Percentiles rank a stretch among this genome's conserved stretches.
Conservation (phyloP, 2,329 filamentous ascomycete genomes). For the Boeremia lycopersici region DNA sequence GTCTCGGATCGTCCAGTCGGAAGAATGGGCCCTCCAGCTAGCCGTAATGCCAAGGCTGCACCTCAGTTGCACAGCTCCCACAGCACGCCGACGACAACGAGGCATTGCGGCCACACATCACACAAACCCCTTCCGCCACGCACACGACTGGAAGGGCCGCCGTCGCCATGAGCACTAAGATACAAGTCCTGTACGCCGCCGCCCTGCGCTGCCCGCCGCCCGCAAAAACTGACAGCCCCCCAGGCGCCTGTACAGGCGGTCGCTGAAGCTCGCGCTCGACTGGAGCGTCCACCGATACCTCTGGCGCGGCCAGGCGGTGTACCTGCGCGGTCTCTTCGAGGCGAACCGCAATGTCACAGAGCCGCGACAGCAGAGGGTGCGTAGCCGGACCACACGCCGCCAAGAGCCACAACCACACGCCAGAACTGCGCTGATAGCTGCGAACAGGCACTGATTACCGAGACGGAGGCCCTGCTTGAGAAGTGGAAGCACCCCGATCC, state of each 20-base stretch:
- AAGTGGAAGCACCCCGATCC: constrained; percentile 99
- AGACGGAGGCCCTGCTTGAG: constrained; percentile 86
- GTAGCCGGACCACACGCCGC: constrained; percentile 26
- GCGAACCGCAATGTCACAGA: constrained; percentile 86
- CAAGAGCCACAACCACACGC: neutral
- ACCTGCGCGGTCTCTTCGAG: constrained; percentile 94
- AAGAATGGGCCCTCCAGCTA: constrained; percentile 28
- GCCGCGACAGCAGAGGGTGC: constrained; percentile 83
- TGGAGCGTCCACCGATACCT: constrained; percentile 92
- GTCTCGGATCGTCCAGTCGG: constrained; percentile 32
- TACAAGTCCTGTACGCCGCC: constrained; percentile 43
- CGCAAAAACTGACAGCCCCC: constrained; percentile 36
- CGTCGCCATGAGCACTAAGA: constrained; percentile 50
- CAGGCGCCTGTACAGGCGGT: constrained; percentile 83
- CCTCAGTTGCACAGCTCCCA: constrained; percentile 29
- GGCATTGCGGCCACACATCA: constrained; percentile 38
- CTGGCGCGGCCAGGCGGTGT: constrained; percentile 95
- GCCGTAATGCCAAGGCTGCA: constrained; percentile 33
- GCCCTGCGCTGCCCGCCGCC: constrained; percentile 16
- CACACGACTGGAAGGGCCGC: constrained; percentile 20
- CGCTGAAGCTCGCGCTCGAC: constrained; percentile 89
- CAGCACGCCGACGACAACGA: constrained; percentile 25
- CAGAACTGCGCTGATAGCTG: constrained; percentile 26
- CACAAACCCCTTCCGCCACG: constrained; percentile 17
- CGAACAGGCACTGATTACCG: constrained; percentile 75